Percentiles rank a stretch among this genome's conserved stretches.
These are phyloP conservation scores for Solanum infundibuliforme DNA, from an alignment of 257 asterid genomes.

Conservation along the genomic window DNA sequence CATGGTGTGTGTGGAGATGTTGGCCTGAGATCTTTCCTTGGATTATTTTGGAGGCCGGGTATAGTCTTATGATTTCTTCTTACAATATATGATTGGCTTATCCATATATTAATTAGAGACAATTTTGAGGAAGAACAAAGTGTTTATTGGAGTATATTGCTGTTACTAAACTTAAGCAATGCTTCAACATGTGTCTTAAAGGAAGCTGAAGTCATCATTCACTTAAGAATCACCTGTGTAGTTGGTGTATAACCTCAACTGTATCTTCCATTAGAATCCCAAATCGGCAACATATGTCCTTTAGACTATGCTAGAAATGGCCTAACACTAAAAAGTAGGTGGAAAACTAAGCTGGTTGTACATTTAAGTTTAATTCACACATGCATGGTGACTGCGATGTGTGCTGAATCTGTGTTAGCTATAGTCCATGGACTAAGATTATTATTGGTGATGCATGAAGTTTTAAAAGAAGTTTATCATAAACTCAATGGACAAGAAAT, in stretches of 20 bases:
- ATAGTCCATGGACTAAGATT: background rate
- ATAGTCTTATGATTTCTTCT: background rate
- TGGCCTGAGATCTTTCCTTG: background rate
- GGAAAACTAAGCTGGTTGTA: background rate
- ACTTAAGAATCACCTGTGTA: background rate
- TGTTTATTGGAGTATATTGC: background rate
- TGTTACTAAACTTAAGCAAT: background rate
- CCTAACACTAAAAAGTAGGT: background rate
- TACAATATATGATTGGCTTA: background rate
- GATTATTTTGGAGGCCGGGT: background rate
- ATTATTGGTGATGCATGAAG: background rate
- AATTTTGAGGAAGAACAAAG: background rate
- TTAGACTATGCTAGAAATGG: background rate
- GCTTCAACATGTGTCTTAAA: background rate
- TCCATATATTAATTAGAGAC: background rate
- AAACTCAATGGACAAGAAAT: background rate
- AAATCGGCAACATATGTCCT: background rate
- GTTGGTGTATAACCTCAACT: background rate
- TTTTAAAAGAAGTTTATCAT: background rate
- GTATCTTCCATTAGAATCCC: background rate
- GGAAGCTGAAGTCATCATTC: background rate
- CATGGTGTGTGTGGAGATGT: background rate
- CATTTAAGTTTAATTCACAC: background rate
- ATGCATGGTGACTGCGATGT: background rate
- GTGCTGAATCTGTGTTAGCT: background rate